Base-by-base conservation (phyloP, 2,329 filamentous ascomycete genomes). In the Neofusicoccum sp. region DNA sequence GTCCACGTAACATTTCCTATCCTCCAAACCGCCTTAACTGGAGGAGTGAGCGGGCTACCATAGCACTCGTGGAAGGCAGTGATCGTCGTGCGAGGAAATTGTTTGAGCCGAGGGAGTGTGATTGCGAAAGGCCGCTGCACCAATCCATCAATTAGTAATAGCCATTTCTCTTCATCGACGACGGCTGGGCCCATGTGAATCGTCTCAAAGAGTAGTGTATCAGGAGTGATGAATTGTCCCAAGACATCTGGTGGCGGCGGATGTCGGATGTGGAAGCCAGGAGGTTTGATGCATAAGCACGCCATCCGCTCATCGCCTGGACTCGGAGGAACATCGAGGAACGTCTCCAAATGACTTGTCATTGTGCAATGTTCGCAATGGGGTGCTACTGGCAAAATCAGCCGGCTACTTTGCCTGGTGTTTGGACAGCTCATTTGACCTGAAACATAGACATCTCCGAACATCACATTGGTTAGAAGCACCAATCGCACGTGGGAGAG, bases 51-150 rank as follows among this genome's bases (percentile, higher is more conserved):
- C 0, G 73, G 73, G 43, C 69, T 73, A 9, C 73, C 72, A 49
- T 71, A 76, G 63, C 73, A 76, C 62, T 76, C 73, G 51, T 75
- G 72, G 45, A 73, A 70, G 3, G 72, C 63, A 3, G 69, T 72
- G 5, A 75, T 57, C 5, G 61, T 66, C 7, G 59, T 63, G 6
- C 58, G 57, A 0, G 71, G 71, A 6, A 76, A 61, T 3, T 59
- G 36, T 30, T 64, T 64, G 8, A 76, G 61, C 45, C 70, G 64
- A 0, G 58, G n/a, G 6, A 72, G 66, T 9, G 64, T 68, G 4
- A 74, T 53, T 4, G 65, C 59, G 58, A 71, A 70, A 0, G 71
- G 70, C 1, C 58, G 51, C 7, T 67, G 44, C 1, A 76, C 71
- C 2, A 74, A 63, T 3, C 73, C 74, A 51, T 71, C 68, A 14